These are phyloP conservation scores for Hyaloperonospora arabidopsidis DNA, from an alignment of 352 stramenopile genomes.

Conservation along the genomic window DNA sequence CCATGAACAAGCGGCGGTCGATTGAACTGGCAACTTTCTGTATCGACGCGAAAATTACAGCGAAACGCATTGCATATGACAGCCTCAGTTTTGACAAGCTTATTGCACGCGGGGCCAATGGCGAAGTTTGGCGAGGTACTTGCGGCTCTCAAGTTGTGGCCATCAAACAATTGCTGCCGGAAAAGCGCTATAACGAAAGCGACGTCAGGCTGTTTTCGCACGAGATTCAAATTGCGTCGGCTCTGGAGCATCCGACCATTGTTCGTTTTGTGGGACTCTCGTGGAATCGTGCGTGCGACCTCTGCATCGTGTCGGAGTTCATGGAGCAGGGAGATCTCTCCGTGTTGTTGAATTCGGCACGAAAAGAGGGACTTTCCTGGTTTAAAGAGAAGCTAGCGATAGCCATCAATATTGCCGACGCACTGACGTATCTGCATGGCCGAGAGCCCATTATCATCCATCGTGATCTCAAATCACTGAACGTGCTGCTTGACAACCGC, in stretches of 20 bases:
- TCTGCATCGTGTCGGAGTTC: conserved; percentile 76
- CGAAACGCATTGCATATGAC: conserved; percentile 38
- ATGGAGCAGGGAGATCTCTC: conserved; percentile 68
- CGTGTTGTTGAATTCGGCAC: conserved; percentile 39
- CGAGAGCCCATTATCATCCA: conserved; percentile 68
- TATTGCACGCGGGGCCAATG: conserved; percentile 48
- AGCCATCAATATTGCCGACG: conserved; percentile 74
- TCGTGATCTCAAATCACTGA: conserved; percentile 84
- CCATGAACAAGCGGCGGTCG: conserved; percentile 22
- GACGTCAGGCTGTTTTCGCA: conserved; percentile 59
- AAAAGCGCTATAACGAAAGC: conserved; percentile 43
- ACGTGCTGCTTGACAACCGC: conserved; percentile 66
- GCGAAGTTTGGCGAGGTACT: conserved; percentile 65
- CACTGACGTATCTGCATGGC: conserved; percentile 80
- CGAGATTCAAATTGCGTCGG: conserved; percentile 68
- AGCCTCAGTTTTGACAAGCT: conserved; percentile 34
- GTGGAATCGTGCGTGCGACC: conserved; percentile 54
- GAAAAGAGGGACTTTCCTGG: conserved; percentile 52
- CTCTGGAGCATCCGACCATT: conserved; percentile 67
- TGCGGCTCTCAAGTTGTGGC: conserved; percentile 61
- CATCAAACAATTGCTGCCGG: conserved; percentile 61
- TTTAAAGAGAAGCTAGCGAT: conserved; percentile 69
- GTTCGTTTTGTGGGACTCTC: conserved; percentile 66
- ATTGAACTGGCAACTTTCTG: conserved; percentile 34
- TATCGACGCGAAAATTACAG: conserved; percentile 37